phyloP scores from a whole-genome alignment of 2,329 filamentous ascomycete species.

The Penicillium sp. region DNA sequence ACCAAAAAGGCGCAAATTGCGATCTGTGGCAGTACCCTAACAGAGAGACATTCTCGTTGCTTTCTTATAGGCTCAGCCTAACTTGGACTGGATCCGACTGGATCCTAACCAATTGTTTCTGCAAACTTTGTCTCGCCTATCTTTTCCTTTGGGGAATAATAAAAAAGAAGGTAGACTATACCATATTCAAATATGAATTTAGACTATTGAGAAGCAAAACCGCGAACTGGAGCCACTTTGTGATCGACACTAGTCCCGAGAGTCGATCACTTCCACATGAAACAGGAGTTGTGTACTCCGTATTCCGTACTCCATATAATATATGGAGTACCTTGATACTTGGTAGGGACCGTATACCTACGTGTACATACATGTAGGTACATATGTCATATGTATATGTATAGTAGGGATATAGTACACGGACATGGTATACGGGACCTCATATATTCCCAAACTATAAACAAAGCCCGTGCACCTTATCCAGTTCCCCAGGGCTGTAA shows the following conservation, averaged over 20 bases:
- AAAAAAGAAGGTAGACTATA: neutral
- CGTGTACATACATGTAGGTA: neutral
- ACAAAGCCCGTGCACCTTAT: neutral
- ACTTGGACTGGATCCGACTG: conserved; percentile 1
- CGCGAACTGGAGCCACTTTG: conserved; percentile 6
- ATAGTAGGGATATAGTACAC: neutral
- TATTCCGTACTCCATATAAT: no score
- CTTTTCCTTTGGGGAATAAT: neutral
- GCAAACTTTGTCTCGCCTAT: conserved; percentile 1
- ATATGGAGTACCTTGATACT: neutral
- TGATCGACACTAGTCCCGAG: conserved; percentile 19
- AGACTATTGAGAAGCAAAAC: conserved; percentile 5
- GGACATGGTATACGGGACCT: no score
- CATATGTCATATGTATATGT: no score
- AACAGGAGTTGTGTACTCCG: neutral
- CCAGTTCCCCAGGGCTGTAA: neutral
- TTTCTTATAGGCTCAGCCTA: neutral
- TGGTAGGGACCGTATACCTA: neutral
- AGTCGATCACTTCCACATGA: conserved; percentile 12
- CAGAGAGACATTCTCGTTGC: neutral
- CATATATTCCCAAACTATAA: neutral
- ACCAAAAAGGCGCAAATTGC: conserved; percentile 2
- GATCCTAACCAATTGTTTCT: neutral
- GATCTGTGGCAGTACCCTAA: conserved; percentile 1
- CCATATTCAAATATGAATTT: neutral